These are phyloP conservation scores for Boletus tylopilopsis DNA, from an alignment of 768 basidiomycete genomes.

Conservation along the genomic window DNA sequence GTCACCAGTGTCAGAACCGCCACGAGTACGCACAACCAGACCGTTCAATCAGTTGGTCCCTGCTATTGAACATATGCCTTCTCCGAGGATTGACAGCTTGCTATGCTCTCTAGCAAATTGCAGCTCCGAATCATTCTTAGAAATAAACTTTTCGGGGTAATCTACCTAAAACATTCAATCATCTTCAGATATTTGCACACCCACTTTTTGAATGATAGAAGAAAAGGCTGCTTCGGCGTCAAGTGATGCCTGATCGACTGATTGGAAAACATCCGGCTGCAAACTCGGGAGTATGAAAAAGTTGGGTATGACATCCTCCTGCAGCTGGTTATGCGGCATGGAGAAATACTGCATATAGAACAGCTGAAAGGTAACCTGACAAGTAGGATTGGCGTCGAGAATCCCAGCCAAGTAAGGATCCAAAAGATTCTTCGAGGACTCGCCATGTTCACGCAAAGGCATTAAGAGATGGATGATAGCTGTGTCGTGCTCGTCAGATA, in stretches of 20 bases:
- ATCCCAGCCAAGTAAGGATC: constrained; percentile 52
- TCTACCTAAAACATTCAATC: no score
- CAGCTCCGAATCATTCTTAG: no score
- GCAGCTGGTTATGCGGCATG: not conserved
- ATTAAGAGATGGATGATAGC: constrained; percentile 60
- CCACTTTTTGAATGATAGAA: constrained; percentile 22
- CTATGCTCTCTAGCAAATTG: no score
- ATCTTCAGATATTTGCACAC: no score
- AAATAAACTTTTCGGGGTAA: no score
- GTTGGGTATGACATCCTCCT: not conserved
- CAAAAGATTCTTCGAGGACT: constrained; percentile 41
- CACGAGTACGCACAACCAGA: no score
- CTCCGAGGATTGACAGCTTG: no score
- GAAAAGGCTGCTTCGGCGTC: constrained; percentile 59
- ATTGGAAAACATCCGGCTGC: constrained; percentile 42
- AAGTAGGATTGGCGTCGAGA: constrained; percentile 25
- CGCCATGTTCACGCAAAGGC: constrained; percentile 34
- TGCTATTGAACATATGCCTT: no score
- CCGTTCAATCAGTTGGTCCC: no score
- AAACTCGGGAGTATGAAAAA: constrained; percentile 24
- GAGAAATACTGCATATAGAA: constrained; percentile 51
- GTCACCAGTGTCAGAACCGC: no score
- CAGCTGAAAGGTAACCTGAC: constrained; percentile 41
- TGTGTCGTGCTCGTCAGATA: constrained; percentile 24
- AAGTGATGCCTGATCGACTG: constrained; percentile 52